These are phyloP conservation scores for Diaporthe caulivora DNA, from an alignment of 2,329 filamentous ascomycete species.

Conservation along the genomic window DNA sequence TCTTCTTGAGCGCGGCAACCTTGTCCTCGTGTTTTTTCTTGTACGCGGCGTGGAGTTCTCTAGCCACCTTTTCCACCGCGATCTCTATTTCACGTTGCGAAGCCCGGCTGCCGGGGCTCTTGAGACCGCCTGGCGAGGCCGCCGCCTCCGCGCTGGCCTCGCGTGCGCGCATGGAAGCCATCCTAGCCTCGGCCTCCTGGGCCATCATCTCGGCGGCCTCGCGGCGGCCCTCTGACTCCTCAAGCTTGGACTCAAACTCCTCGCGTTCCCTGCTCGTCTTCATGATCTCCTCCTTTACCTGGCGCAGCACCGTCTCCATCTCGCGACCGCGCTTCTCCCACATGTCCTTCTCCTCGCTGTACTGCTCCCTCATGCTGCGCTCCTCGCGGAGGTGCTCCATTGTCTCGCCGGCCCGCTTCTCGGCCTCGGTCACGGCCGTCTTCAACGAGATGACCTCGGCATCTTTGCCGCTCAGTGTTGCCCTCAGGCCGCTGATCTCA, in stretches of 20 bases:
- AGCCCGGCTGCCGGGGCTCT: conserved; percentile 46
- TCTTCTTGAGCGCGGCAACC: conserved; percentile 88
- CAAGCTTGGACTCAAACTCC: conserved; percentile 79
- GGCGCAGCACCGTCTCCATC: conserved; percentile 84
- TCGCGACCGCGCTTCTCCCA: conserved; percentile 90
- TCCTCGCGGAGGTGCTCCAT: conserved; percentile 88
- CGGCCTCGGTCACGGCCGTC: conserved; percentile 87
- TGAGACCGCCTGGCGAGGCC: conserved; percentile 55
- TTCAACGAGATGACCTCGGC: conserved; percentile 91
- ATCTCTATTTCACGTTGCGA: conserved; percentile 79
- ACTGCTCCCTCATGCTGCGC: conserved; percentile 75
- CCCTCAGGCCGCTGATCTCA: conserved; percentile 94
- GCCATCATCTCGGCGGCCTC: conserved; percentile 82
- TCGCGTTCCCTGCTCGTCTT: conserved; percentile 84
- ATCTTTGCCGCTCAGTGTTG: conserved; percentile 91
- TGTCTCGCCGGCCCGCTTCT: conserved; percentile 89
- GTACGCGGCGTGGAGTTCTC: conserved; percentile 92
- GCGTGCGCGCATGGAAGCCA: conserved; percentile 78
- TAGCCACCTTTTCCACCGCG: conserved; percentile 90
- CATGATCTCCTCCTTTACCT: conserved; percentile 85
- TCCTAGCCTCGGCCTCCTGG: conserved; percentile 80
- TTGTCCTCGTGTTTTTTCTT: conserved; percentile 98
- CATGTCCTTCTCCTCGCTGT: conserved; percentile 80
- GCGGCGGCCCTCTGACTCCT: conserved; percentile 80
- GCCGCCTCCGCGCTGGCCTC: conserved; percentile 58